Evolutionary conservation across 768 basidiomycete genomes (phyloP), one percentile per base, ranked within the genome.

Genomic region (Mycena kentingensis): DNA sequence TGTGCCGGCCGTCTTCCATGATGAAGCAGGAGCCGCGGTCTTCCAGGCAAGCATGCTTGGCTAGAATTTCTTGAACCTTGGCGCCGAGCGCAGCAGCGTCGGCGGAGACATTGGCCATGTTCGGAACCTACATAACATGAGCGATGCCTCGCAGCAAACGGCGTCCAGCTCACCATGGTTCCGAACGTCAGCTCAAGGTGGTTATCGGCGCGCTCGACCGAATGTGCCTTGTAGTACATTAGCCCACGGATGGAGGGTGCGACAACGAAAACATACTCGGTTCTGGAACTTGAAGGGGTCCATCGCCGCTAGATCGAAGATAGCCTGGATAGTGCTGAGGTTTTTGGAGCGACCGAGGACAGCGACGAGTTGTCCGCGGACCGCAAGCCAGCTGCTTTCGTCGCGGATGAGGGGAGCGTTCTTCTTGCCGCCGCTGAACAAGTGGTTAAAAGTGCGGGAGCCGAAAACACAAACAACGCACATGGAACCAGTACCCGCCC

Each of bases 1-100:
- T 15, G 41, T 51, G 49, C n/a, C 44, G 31, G 15, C 16, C n/a
- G 5, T 51, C 15, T 5, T 6, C 49, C 7, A 35, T 41, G 27
- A 51, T 43, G 29, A 43, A 51, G 16, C 49, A 51, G 5, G 24
- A 26, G 18, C 49, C 49, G n/a, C n/a, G n/a, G 32, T 51, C 32
- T 16, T 42, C 31, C 2, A 25, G 25, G 22, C 49, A 51, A 5
- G 32, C 32, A 25, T 51, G 49, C 7, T 39, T 42, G 28, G 49
- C 39, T 26, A 43, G 42, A 42, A 51, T 43, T 13, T 35, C 31
- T 18, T 51, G 32, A 19, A 51, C 29, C 11, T 31, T 42, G 1
- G 31, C 19, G 1, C 29, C 49, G 8, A 35, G n/a, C 26, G 49
- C 41, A 15, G 36, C 15, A 31, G 42, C 24, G 1, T 31, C 41